phyloP scores from a whole-genome alignment of 176 grass and related monocot genomes.

The Aegilops sharonensis region DNA sequence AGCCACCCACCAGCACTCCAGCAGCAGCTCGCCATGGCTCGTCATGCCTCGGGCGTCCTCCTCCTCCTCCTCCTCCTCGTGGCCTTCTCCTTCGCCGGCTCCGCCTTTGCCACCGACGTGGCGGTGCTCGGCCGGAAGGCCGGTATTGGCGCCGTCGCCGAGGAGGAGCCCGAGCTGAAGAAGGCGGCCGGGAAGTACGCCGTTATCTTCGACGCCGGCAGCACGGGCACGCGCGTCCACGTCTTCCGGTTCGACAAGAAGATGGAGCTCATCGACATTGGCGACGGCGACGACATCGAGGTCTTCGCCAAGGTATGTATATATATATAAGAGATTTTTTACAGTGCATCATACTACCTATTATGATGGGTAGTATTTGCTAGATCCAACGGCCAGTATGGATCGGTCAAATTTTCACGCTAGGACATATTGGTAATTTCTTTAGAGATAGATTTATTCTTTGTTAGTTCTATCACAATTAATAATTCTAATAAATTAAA shows the following conservation, averaged over 20 bases:
- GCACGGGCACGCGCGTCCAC: constrained; percentile 25
- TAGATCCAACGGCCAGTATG: too few species aligned
- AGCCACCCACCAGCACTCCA: too few species aligned
- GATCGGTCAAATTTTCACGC: too few species aligned
- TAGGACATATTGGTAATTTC: too few species aligned
- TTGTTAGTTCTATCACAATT: too few species aligned
- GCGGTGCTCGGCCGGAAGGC: constrained; percentile 1
- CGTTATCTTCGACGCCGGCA: background rate
- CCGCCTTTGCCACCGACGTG: background rate
- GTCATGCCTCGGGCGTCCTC: background rate
- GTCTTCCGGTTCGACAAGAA: constrained; percentile 27
- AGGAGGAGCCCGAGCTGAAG: too few species aligned
- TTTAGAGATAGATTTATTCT: too few species aligned
- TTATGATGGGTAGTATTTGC: too few species aligned
- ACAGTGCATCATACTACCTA: too few species aligned
- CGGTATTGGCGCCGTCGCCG: background rate
- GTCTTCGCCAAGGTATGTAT: constrained; percentile 21
- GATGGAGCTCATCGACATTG: constrained; percentile 13
- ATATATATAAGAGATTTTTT: background rate
- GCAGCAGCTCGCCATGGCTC: background rate
- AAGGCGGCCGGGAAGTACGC: background rate
- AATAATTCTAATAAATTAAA: too few species aligned
- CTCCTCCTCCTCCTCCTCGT: background rate
- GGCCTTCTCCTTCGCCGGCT: background rate
- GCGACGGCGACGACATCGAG: constrained; percentile 18